These are phyloP conservation scores for Calonectria hawksworthii DNA, from an alignment of 2,329 filamentous ascomycete species.

Conservation along the genomic window DNA sequence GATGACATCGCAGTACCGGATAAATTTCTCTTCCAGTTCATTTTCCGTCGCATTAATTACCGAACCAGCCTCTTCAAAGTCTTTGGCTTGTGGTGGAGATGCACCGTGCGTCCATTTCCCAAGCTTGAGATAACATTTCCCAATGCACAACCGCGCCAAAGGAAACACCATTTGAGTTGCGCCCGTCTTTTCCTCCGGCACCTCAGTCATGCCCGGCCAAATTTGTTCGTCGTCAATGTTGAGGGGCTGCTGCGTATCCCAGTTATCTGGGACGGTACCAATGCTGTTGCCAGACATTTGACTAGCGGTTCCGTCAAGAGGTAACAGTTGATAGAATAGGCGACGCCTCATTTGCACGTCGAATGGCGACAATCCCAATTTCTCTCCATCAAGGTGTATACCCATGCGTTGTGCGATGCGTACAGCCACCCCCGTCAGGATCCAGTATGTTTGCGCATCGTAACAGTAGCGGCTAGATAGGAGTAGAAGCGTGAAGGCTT, in stretches of 20 bases:
- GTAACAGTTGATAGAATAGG: conserved; percentile 66
- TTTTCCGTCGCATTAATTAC: conserved; percentile 58
- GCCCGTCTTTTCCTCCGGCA: conserved; percentile 43
- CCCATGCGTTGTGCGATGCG: conserved; percentile 68
- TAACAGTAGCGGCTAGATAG: conserved; percentile 53
- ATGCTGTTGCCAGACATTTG: conserved; percentile 46
- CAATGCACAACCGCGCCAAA: conserved; percentile 37
- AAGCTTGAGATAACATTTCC: background rate
- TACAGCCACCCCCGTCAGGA: conserved; percentile 61
- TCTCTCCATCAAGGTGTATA: conserved; percentile 61
- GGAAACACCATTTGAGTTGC: conserved; percentile 55
- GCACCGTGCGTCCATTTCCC: conserved; percentile 19
- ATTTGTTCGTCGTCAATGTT: conserved; percentile 57
- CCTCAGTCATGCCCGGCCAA: conserved; percentile 51
- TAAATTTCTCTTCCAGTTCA: conserved; percentile 56
- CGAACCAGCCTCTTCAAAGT: conserved; percentile 46
- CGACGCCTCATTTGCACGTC: conserved; percentile 69
- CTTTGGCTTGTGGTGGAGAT: conserved; percentile 3
- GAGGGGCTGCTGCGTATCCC: conserved; percentile 51
- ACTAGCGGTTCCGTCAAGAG: conserved; percentile 51
- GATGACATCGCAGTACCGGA: conserved; percentile 60
- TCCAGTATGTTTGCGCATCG: conserved; percentile 65
- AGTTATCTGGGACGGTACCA: conserved; percentile 33
- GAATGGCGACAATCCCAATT: conserved; percentile 52
- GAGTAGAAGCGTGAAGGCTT: conserved; percentile 66